Percentiles rank a stretch among this genome's conserved stretches.
phyloP scores from a whole-genome alignment of 164 flowering plant species.

The Sedum album region DNA sequence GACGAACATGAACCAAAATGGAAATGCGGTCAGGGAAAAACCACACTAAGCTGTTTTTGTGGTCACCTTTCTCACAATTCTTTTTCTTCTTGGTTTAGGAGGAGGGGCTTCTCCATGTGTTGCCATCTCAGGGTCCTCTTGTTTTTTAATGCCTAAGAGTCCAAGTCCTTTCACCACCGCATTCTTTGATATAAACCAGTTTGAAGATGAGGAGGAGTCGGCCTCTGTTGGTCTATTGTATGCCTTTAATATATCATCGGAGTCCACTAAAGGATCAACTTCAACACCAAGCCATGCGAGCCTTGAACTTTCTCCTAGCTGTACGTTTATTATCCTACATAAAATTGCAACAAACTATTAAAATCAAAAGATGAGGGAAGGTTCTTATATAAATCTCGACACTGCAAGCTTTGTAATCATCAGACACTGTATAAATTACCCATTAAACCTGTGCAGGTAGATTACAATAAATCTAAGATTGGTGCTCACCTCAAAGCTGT shows the following conservation, averaged over 20 bases:
- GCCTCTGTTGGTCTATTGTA: constrained; percentile 54
- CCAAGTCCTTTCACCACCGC: not conserved
- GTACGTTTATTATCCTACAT: constrained; percentile 65
- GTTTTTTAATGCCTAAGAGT: not conserved
- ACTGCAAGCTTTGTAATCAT: not conserved
- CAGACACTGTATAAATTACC: not conserved
- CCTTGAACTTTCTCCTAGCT: constrained; percentile 77
- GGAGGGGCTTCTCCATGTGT: not conserved
- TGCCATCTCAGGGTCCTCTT: not conserved
- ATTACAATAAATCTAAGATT: not conserved
- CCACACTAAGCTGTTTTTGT: not conserved
- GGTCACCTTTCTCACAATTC: not conserved
- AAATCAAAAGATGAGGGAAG: not conserved
- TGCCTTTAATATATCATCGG: constrained; percentile 57
- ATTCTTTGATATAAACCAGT: not conserved
- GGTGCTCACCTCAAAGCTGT: constrained; percentile 62
- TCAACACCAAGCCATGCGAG: constrained; percentile 89
- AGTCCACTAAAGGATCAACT: constrained; percentile 68
- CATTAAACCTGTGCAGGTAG: not conserved
- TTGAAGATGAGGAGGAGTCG: constrained; percentile 30
- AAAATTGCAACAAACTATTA: not conserved
- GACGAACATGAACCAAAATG: not conserved
- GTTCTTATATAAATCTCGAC: not conserved
- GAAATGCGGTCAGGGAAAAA: too few relatives aligned
- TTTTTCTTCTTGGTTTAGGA: not conserved